These are phyloP conservation scores for Protomyces gravidus DNA, from an alignment of 1,139 yeast genomes.

Conservation along the genomic window DNA sequence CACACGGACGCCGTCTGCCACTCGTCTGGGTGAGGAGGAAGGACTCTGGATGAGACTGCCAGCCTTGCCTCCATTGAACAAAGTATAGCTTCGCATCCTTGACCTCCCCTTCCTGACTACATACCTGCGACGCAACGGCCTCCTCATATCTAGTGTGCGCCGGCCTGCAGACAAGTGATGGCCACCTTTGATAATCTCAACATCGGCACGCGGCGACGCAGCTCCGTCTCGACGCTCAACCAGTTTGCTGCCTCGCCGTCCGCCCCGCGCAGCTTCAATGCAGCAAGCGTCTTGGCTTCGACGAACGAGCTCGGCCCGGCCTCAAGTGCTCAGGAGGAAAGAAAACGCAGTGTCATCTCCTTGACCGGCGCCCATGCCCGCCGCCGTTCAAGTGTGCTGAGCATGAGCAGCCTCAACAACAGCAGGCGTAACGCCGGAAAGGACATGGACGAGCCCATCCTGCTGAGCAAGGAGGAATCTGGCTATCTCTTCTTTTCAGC, in stretches of 20 bases:
- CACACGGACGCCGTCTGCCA: too few species aligned
- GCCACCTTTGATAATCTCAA: not conserved
- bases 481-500: conserved; percentile 24
- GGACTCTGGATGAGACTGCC: too few species aligned
- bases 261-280: not conserved
- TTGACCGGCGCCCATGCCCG: conserved; percentile 2
- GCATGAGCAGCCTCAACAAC: not conserved
- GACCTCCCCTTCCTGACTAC: too few species aligned
- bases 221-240: not conserved
- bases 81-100: too few species aligned
- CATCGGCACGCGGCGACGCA: not conserved
- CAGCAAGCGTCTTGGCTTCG: not conserved
- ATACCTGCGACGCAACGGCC: too few species aligned
- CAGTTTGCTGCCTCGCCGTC: not conserved
- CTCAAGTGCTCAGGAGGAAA: not conserved
- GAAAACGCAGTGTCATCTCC: conserved; percentile 13
- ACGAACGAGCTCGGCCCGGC: not conserved
- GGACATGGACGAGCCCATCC: conserved; percentile 17
- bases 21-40: too few species aligned
- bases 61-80: too few species aligned
- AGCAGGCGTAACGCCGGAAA: not conserved
- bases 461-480: conserved; percentile 14
- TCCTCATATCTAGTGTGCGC: too few species aligned
- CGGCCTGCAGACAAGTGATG: too few species aligned
- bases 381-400: conserved; percentile 14